Evolutionary conservation across 2,329 filamentous ascomycete genomes (phyloP), one percentile per base, ranked within the genome.

Genomic region (Ceratocystis harringtonii): DNA sequence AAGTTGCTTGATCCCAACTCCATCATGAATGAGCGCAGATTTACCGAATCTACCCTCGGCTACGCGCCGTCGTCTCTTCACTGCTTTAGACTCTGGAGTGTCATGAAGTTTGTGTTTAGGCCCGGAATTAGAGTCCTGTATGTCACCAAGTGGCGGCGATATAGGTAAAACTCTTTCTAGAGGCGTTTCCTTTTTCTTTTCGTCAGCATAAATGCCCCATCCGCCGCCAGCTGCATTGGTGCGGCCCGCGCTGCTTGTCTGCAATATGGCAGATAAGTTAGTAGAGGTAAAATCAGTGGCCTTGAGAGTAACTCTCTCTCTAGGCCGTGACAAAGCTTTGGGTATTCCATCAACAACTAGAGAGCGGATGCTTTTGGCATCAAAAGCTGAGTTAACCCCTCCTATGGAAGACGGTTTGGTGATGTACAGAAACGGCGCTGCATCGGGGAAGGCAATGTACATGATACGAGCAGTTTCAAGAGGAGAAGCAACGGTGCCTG

Each of bases 371-470:
- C 84, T 87, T 62, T 82, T 82, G 3, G 80, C 78, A 67, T 89
- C 86, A 10, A 76, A 75, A 0, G 74, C 70, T 2, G 75, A 72
- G 10, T 77, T 74, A 0, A 41, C 36, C 12, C 77, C 70, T 1
- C 77, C 77, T 0, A 74, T 73, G 25, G 76, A 73, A 66, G 80
- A 77, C 5, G 79, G 77, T 67, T 78, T 83, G 62, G 81, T 82
- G 55, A 85, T 77, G 73, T 90, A 95, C 57, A 95, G 78, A 68
- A 86, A 85, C 0, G 90, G 88, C 10, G 88, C 87, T 43, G 86
- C 87, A 71, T 92, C 86, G 0, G 91, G 90, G 70, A 95, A 92
- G 1, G 89, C 88, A 68, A 95, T 78, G 71, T 90, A 94, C 48
- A 95, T 82, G 1, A 88, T 87, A 69, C 85, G 82, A 12, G 85